phyloP scores from a whole-genome alignment of 148 eudicot species.

The Selenicereus undatus region DNA sequence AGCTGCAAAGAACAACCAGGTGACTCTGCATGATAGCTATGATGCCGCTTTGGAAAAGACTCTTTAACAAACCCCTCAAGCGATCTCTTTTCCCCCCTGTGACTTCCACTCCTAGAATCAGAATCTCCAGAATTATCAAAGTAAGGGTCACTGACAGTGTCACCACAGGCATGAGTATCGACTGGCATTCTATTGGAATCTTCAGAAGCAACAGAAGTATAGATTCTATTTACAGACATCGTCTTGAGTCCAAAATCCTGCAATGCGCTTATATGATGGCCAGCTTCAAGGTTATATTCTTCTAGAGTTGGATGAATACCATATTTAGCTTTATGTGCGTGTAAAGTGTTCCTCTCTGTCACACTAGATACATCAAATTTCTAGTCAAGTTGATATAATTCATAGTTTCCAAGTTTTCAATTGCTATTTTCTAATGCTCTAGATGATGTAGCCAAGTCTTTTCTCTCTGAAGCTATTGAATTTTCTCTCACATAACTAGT shows the following conservation, averaged over 20 bases:
- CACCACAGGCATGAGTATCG: constrained; percentile 33
- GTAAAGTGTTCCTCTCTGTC: constrained; percentile 30
- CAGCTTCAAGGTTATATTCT: constrained; percentile 34
- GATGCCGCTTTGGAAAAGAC: constrained; percentile 45
- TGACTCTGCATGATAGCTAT: constrained; percentile 35
- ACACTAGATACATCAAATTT: constrained; percentile 34
- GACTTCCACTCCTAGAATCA: constrained; percentile 30
- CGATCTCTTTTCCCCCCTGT: constrained; percentile 38
- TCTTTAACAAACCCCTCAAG: constrained; percentile 40
- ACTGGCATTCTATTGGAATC: constrained; percentile 30
- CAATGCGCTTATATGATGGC: constrained; percentile 45
- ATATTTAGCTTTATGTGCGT: constrained; percentile 31
- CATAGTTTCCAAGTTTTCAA: constrained; percentile 36
- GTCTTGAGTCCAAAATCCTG: constrained; percentile 44
- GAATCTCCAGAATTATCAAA: constrained; percentile 29
- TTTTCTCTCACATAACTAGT: constrained; percentile 28
- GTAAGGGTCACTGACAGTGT: constrained; percentile 27
- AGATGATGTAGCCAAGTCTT: constrained; percentile 35
- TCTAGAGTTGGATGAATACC: constrained; percentile 35
- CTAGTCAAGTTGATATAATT: constrained; percentile 32
- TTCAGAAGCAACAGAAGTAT: constrained; percentile 31
- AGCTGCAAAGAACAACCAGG: constrained; percentile 35
- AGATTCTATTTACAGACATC: constrained; percentile 34
- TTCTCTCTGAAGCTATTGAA: constrained; percentile 37
- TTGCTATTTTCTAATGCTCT: constrained; percentile 40